Conservation (phyloP, 2,329 filamentous ascomycete species). For the Cladophialophora yegresii region DNA sequence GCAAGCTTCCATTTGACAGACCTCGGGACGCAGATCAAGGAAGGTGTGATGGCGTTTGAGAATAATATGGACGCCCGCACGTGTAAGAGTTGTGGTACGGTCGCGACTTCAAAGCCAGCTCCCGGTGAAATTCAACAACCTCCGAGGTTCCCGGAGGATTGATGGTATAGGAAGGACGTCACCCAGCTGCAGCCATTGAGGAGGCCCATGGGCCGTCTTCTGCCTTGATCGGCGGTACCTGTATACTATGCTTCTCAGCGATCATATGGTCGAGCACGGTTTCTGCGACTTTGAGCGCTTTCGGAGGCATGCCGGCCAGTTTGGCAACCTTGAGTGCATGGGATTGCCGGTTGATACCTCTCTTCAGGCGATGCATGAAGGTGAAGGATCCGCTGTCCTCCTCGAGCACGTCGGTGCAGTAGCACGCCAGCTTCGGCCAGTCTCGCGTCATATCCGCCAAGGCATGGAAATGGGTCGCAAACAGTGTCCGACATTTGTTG, state of each 20-base stretch:
- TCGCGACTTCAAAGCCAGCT: conserved; percentile 61
- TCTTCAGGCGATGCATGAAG: conserved; percentile 79
- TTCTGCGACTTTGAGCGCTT: conserved; percentile 68
- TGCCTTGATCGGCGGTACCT: not conserved
- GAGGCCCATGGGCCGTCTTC: conserved; percentile 2
- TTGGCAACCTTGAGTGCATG: conserved; percentile 94
- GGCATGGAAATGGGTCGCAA: conserved; percentile 92
- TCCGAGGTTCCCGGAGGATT: conserved; percentile 40
- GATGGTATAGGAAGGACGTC: not conserved
- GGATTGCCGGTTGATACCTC: conserved; percentile 80
- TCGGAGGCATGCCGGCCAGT: conserved; percentile 76
- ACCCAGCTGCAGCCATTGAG: conserved; percentile 14
- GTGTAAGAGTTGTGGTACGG: conserved; percentile 72
- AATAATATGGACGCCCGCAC: conserved; percentile 67
- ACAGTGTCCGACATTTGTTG: conserved; percentile 78
- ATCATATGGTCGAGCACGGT: conserved; percentile 24
- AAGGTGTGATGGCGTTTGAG: conserved; percentile 80
- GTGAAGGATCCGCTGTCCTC: conserved; percentile 69
- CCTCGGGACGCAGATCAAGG: conserved; percentile 91
- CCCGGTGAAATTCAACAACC: conserved; percentile 50
- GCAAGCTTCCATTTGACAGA: conserved; percentile 84
- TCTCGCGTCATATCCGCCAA: conserved; percentile 73
- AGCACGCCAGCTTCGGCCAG: conserved; percentile 65
- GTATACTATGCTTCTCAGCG: conserved; percentile 15
- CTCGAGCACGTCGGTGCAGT: conserved; percentile 88